Evolutionary conservation across 2,329 filamentous ascomycete species (phyloP).

Genomic region (Zymoseptoria passerinii): DNA sequence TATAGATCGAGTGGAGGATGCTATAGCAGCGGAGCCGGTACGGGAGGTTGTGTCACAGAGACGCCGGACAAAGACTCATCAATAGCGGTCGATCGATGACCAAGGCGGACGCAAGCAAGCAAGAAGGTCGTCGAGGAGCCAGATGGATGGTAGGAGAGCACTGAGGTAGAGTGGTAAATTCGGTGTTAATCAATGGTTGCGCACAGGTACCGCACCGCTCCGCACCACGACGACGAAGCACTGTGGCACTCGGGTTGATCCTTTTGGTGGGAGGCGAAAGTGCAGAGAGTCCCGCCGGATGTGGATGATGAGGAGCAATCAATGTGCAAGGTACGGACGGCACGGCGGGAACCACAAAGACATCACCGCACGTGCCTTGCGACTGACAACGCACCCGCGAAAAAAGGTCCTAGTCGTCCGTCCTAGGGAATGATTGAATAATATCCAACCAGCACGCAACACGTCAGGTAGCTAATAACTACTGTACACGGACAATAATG

Average conservation of each 20-base stretch:
- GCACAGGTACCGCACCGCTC: background rate
- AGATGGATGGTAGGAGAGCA: background rate
- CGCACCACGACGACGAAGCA: background rate
- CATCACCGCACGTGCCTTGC: background rate
- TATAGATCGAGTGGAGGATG: background rate
- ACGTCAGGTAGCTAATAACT: too few relatives aligned
- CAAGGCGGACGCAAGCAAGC: background rate
- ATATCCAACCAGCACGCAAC: too few relatives aligned
- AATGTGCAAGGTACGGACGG: background rate
- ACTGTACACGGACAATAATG: too few relatives aligned
- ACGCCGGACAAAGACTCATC: background rate
- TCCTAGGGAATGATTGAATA: background rate
- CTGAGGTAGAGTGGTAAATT: background rate
- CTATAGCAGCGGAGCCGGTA: background rate
- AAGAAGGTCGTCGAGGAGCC: background rate
- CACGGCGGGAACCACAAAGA: background rate
- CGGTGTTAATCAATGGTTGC: background rate
- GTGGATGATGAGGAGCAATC: background rate
- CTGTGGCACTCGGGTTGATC: background rate
- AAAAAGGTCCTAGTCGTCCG: background rate
- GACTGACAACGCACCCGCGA: background rate
- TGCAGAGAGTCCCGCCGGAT: background rate
- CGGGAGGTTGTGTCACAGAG: background rate
- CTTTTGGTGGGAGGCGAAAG: background rate
- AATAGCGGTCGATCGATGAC: background rate